These are phyloP conservation scores for Arctium minus DNA, from an alignment of 129 eudicot species.

Conservation along the genomic window DNA sequence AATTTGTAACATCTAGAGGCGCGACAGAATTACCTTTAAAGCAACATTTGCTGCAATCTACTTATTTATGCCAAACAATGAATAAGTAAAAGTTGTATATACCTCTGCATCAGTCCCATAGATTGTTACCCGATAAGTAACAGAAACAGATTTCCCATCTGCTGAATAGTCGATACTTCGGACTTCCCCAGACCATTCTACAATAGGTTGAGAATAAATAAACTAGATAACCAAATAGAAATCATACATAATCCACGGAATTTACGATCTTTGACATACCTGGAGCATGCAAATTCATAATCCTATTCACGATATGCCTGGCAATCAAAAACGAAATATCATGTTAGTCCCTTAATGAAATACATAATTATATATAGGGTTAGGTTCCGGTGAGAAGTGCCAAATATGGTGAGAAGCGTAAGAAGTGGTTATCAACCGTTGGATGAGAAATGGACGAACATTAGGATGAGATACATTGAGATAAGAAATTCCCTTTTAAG, in stretches of 20 bases:
- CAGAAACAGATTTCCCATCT: constrained; percentile 84
- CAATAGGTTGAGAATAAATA: constrained; percentile 12
- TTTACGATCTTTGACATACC: constrained; percentile 40
- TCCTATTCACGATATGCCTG: constrained; percentile 91
- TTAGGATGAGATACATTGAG: too few relatives aligned
- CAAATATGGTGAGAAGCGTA: too few relatives aligned
- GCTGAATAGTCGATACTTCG: constrained; percentile 75
- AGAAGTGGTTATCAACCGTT: too few relatives aligned
- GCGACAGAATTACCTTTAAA: background rate
- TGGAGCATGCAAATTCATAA: constrained; percentile 95
- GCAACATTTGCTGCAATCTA: background rate
- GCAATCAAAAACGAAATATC: background rate
- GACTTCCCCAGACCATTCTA: constrained; percentile 98
- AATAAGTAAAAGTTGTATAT: constrained; percentile 34
- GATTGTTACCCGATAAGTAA: constrained; percentile 85
- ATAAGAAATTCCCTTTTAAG: too few relatives aligned
- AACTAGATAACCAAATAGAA: background rate
- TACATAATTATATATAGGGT: background rate
- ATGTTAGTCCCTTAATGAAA: background rate
- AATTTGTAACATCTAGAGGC: background rate
- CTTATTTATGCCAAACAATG: background rate
- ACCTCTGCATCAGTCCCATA: constrained; percentile 99
- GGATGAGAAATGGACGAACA: too few relatives aligned
- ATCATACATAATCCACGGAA: background rate
- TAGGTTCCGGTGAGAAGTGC: too few relatives aligned